phyloP scores from a whole-genome alignment of 2,329 filamentous ascomycete species.

The Moelleriella libera region DNA sequence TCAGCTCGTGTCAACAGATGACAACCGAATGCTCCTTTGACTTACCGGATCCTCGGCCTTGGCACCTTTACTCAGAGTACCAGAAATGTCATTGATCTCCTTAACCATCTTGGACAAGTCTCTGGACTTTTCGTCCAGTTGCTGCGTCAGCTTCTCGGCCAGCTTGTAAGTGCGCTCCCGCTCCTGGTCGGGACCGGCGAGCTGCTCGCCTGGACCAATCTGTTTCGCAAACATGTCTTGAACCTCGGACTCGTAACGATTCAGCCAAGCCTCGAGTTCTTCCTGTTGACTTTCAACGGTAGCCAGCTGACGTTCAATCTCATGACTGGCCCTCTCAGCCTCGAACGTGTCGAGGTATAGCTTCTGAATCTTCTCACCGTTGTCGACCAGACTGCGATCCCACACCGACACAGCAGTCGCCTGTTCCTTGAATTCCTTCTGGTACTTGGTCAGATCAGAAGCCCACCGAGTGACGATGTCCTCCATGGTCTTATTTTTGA shows the following conservation, averaged over 20 bases:
- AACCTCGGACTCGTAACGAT: slow-evolving; percentile 83
- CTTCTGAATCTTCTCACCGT: slow-evolving; percentile 88
- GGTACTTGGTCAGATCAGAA: slow-evolving; percentile 85
- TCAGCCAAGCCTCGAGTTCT: slow-evolving; percentile 76
- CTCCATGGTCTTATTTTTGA: slow-evolving; percentile 99
- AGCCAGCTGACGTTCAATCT: slow-evolving; percentile 84
- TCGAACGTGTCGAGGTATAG: slow-evolving; percentile 86
- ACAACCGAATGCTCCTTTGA: slow-evolving; percentile 10
- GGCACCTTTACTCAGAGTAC: slow-evolving; percentile 73
- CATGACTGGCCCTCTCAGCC: slow-evolving; percentile 80
- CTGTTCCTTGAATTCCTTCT: slow-evolving; percentile 90
- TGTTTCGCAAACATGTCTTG: slow-evolving; percentile 76
- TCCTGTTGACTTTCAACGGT: slow-evolving; percentile 87
- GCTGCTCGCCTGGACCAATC: slow-evolving; percentile 58
- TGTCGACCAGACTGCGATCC: slow-evolving; percentile 87
- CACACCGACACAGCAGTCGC: slow-evolving; percentile 76
- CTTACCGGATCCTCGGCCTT: slow-evolving; percentile 79
- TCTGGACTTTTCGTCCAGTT: slow-evolving; percentile 85
- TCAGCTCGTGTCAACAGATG: slow-evolving; percentile 4
- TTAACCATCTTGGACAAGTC: slow-evolving; percentile 94
- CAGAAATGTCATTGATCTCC: slow-evolving; percentile 90
- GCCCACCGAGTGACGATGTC: slow-evolving; percentile 97
- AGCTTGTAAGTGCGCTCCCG: slow-evolving; percentile 92
- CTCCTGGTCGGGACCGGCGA: slow-evolving; percentile 86
- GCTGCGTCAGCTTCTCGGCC: slow-evolving; percentile 82